A percentile compares a stretch with the other conserved stretches of the same genome.
phyloP scores from a whole-genome alignment of 2,329 filamentous ascomycete species.

The Alternaria brassicae region DNA sequence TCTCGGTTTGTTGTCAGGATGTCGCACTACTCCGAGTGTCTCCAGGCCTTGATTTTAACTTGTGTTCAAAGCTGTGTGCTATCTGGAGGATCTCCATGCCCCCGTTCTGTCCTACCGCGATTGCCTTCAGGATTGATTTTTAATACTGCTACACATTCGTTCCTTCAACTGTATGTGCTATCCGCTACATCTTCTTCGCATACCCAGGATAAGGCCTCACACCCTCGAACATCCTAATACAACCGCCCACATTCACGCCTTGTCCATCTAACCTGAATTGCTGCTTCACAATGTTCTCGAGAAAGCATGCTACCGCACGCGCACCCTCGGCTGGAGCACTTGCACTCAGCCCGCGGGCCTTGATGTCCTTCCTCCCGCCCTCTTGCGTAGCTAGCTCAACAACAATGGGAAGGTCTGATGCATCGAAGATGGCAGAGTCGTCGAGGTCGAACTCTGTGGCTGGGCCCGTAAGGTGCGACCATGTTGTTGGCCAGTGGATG shows the following conservation, averaged over 20 bases:
- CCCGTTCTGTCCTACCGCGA: too few species aligned
- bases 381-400: conserved; percentile 20
- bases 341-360: conserved; percentile 8
- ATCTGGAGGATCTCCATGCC: too few species aligned
- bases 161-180: too few species aligned
- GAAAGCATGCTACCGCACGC: conserved; percentile 24
- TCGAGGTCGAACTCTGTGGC: conserved; percentile 34
- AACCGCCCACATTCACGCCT: conserved; percentile 10
- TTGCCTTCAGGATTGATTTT: too few species aligned
- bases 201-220: conserved; percentile 9
- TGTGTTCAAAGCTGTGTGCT: too few species aligned
- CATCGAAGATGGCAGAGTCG: conserved; percentile 31
- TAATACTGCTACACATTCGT: too few species aligned
- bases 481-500: conserved; percentile 80
- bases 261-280: not conserved
- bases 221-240: conserved; percentile 12
- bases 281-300: conserved; percentile 26
- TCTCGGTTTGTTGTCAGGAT: too few species aligned
- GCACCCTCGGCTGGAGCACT: conserved; percentile 9
- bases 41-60: too few species aligned
- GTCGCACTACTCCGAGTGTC: too few species aligned
- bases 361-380: conserved; percentile 7
- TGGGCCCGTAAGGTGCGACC: conserved; percentile 24
- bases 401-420: conserved; percentile 31
- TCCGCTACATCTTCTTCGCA: not conserved